Conservation (phyloP, 2,329 filamentous ascomycete genomes). For the Ambrosiella xylebori region DNA sequence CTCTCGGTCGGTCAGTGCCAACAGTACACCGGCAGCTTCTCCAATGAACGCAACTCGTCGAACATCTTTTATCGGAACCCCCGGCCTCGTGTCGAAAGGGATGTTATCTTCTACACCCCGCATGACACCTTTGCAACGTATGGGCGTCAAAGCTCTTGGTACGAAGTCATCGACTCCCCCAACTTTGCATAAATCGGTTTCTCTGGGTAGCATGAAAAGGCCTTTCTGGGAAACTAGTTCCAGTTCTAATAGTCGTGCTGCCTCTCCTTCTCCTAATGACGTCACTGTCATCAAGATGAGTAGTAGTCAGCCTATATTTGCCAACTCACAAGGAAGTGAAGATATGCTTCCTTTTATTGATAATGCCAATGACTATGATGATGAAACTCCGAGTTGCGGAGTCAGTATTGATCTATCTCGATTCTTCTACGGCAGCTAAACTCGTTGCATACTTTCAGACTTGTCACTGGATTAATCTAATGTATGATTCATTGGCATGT, state of each 20-base stretch:
- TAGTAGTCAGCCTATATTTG: not conserved
- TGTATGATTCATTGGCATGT: not conserved
- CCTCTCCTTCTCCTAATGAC: not conserved
- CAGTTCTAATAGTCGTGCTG: not conserved
- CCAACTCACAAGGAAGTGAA: slow-evolving; percentile 29
- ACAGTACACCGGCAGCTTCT: slow-evolving; percentile 2
- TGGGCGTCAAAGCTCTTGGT: slow-evolving; percentile 29
- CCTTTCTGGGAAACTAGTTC: slow-evolving; percentile 8
- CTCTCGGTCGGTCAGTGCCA: too few species aligned
- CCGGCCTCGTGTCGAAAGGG: slow-evolving; percentile 8
- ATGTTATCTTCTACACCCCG: slow-evolving; percentile 23
- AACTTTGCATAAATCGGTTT: slow-evolving; percentile 2
- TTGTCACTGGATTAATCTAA: not conserved
- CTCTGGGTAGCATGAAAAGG: slow-evolving; percentile 7
- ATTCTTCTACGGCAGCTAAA: slow-evolving; percentile 5
- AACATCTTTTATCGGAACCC: slow-evolving; percentile 18
- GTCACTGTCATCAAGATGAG: not conserved
- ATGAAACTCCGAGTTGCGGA: not conserved
- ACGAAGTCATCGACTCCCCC: not conserved
- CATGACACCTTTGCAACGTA: slow-evolving; percentile 36
- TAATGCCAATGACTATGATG: slow-evolving; percentile 19
- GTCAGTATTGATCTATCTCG: slow-evolving; percentile 5
- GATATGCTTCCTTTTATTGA: slow-evolving; percentile 38
- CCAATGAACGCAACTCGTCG: slow-evolving; percentile 19
- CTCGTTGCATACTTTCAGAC: not conserved